A percentile compares a stretch with the other conserved stretches of the same genome.
Evolutionary conservation across 2,329 filamentous ascomycete genomes (phyloP).

Genomic region (Botryosphaeria agaves): DNA sequence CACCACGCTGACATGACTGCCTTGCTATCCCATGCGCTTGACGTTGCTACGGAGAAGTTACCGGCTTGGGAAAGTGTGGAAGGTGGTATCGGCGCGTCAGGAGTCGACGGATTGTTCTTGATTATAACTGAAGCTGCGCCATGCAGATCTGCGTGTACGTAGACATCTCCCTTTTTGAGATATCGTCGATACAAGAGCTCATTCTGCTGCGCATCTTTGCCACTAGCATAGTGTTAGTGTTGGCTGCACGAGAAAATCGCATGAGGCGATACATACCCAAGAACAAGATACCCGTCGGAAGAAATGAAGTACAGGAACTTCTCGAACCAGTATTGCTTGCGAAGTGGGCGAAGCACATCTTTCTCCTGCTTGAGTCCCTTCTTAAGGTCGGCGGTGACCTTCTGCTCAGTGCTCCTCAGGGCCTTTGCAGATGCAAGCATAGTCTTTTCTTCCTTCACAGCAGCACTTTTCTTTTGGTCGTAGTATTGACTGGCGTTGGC

Average conservation of each 20-base stretch:
- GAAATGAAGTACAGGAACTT: slow-evolving; percentile 95
- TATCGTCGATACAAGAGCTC: slow-evolving; percentile 83
- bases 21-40: slow-evolving; percentile 89
- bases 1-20: slow-evolving; percentile 93
- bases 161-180: slow-evolving; percentile 76
- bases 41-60: slow-evolving; percentile 66
- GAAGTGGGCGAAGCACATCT: slow-evolving; percentile 63
- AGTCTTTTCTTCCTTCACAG: slow-evolving; percentile 76
- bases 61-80: slow-evolving; percentile 85
- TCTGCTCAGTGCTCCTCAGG: slow-evolving; percentile 76
- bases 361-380: slow-evolving; percentile 87
- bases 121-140: slow-evolving; percentile 76
- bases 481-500: slow-evolving; percentile 86
- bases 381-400: slow-evolving; percentile 71
- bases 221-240: too few relatives aligned
- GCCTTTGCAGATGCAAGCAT: slow-evolving; percentile 64
- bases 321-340: slow-evolving; percentile 86
- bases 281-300: slow-evolving; percentile 82
- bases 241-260: not conserved
- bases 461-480: slow-evolving; percentile 69
- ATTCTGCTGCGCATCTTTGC: slow-evolving; percentile 75
- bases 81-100: slow-evolving; percentile 77
- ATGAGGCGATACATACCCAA: too few relatives aligned
- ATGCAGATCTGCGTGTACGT: slow-evolving; percentile 76
- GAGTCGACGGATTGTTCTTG: slow-evolving; percentile 65